phyloP scores from a whole-genome alignment of 495 filamentous ascomycete genomes.

The Apodospora peruviana region DNA sequence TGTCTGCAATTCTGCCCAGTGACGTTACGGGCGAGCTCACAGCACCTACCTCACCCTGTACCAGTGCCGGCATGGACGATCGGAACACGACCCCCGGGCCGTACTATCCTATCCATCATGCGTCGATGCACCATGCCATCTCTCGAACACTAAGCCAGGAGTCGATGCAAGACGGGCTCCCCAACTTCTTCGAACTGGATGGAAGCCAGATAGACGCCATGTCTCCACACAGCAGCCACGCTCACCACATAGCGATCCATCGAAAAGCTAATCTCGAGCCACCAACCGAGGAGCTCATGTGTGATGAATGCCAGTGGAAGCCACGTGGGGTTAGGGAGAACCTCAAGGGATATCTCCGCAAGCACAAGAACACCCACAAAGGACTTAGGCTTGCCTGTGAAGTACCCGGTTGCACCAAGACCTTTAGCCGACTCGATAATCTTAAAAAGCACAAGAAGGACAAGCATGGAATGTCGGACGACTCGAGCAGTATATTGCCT shows the following conservation, averaged over 20 bases:
- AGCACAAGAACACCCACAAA: conserved; percentile 35
- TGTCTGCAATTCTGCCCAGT: neutral
- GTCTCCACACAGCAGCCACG: conserved; percentile 9
- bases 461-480: conserved; percentile 29
- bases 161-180: conserved; percentile 13
- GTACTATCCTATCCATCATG: conserved; percentile 11
- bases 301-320: conserved; percentile 34
- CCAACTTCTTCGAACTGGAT: conserved; percentile 11
- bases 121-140: conserved; percentile 8
- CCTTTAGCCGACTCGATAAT: conserved; percentile 40
- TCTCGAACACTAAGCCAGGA: conserved; percentile 21
- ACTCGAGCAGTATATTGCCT: conserved; percentile 12
- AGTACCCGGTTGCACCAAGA: conserved; percentile 28
- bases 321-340: conserved; percentile 31
- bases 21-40: conserved; percentile 3
- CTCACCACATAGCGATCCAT: conserved; percentile 3
- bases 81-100: conserved; percentile 2
- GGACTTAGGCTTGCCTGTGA: conserved; percentile 28
- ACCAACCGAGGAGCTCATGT: conserved; percentile 24
- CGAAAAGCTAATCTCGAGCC: conserved; percentile 1
- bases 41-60: conserved; percentile 12
- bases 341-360: conserved; percentile 32
- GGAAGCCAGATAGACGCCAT: conserved; percentile 5
- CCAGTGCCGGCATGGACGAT: neutral
- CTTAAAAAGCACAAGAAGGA: conserved; percentile 36